Evolutionary conservation across 2,329 filamentous ascomycete species (phyloP).

Genomic region (Penicillium sp.): DNA sequence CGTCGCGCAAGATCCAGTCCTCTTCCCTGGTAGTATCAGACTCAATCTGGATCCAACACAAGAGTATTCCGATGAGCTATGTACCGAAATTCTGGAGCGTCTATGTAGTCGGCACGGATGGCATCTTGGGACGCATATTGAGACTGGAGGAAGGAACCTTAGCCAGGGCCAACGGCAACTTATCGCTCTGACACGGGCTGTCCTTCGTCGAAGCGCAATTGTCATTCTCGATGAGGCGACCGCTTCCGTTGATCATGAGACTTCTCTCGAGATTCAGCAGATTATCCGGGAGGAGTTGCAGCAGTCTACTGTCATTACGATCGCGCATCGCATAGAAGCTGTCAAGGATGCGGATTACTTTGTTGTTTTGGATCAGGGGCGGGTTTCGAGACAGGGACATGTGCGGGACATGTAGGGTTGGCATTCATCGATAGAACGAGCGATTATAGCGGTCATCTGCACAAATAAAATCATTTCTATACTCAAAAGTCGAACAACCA

Average conservation of each 20-base stretch:
- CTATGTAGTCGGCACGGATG: slow-evolving; percentile 57
- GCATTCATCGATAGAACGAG: neutral
- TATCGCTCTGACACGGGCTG: slow-evolving; percentile 62
- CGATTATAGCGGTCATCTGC: neutral
- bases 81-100: slow-evolving; percentile 52
- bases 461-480: neutral
- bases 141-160: slow-evolving; percentile 61
- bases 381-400: slow-evolving; percentile 35
- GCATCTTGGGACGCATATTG: slow-evolving; percentile 56
- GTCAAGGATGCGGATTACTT: slow-evolving; percentile 59
- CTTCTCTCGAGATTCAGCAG: slow-evolving; percentile 48
- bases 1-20: slow-evolving; percentile 64
- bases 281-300: slow-evolving; percentile 37
- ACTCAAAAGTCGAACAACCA: neutral
- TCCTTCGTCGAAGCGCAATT: slow-evolving; percentile 59
- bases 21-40: slow-evolving; percentile 62
- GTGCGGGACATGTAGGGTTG: slow-evolving; percentile 24
- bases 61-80: slow-evolving; percentile 57
- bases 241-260: slow-evolving; percentile 63
- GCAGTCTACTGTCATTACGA: slow-evolving; percentile 59
- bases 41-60: slow-evolving; percentile 62
- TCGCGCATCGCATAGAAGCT: slow-evolving; percentile 64
- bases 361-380: slow-evolving; percentile 54
- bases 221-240: slow-evolving; percentile 67
- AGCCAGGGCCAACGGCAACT: slow-evolving; percentile 65